Evolutionary conservation across 139 green algal species (phyloP).

Genomic region (Coccomyxa sp.): DNA sequence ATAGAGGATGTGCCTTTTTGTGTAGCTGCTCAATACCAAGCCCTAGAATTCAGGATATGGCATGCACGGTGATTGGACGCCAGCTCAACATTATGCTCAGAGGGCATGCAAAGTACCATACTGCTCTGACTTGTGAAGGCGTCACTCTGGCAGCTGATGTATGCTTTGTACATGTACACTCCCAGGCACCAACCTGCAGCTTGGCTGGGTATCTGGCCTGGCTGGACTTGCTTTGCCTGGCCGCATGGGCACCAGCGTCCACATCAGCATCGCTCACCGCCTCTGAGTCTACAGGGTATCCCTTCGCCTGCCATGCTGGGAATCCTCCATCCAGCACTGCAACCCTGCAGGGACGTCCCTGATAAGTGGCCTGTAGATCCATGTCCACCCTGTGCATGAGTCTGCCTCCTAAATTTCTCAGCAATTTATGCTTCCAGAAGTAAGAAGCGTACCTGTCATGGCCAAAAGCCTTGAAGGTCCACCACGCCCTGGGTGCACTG

Average conservation of each 20-base stretch:
- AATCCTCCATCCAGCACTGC: slow-evolving; percentile 88
- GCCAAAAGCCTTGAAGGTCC: slow-evolving; percentile 83
- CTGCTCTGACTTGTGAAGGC: too few relatives aligned
- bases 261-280: slow-evolving; percentile 31
- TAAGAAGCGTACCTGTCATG: slow-evolving; percentile 55
- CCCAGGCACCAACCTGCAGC: background rate
- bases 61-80: too few relatives aligned
- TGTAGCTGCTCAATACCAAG: too few relatives aligned
- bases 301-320: slow-evolving; percentile 66
- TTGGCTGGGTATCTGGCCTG: slow-evolving; percentile 6
- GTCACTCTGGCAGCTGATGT: too few relatives aligned
- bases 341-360: too few relatives aligned
- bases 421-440: too few relatives aligned
- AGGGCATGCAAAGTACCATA: too few relatives aligned
- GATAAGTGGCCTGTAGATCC: too few relatives aligned
- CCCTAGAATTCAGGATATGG: too few relatives aligned
- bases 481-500: slow-evolving; percentile 83
- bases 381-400: too few relatives aligned
- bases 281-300: slow-evolving; percentile 35
- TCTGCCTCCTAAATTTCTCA: too few relatives aligned
- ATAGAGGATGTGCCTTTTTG: too few relatives aligned
- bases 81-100: background rate
- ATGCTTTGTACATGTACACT: background rate
- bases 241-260: slow-evolving; percentile 15
- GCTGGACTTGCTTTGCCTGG: slow-evolving; percentile 8